Evolutionary conservation across 1,284 basidiomycete genomes (phyloP).

Genomic region (Taiwanofungus camphoratus): DNA sequence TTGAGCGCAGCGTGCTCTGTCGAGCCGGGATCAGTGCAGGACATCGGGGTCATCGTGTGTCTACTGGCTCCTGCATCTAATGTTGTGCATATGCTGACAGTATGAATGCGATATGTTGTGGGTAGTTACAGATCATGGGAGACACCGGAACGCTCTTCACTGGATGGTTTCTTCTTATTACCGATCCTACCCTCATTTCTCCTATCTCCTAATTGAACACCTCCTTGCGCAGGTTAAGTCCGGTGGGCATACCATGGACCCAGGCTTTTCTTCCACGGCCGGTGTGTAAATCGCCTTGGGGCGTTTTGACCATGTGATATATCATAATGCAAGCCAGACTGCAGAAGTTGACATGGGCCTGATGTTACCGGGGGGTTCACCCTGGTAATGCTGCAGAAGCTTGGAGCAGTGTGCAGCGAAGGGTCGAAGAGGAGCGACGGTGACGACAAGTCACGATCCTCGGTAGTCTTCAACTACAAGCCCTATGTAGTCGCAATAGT

Average conservation of each 20-base stretch:
- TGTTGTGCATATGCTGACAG: neutral
- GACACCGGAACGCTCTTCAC: conserved; percentile 29
- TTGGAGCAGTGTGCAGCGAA: too few species aligned
- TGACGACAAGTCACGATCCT: too few species aligned
- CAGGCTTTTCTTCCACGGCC: conserved; percentile 44
- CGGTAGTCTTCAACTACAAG: too few species aligned
- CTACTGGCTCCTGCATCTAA: too few species aligned
- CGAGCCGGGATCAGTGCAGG: conserved; percentile 22
- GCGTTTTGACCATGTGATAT: conserved; percentile 35
- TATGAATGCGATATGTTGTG: neutral
- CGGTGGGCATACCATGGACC: conserved; percentile 42
- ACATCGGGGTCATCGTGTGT: conserved; percentile 23
- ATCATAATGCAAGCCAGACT: conserved; percentile 25
- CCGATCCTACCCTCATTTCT: too few species aligned
- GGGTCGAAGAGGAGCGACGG: too few species aligned
- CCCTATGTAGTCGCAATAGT: too few species aligned
- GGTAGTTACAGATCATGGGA: conserved; percentile 39
- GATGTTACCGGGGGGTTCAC: conserved; percentile 37
- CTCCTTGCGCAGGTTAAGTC: conserved; percentile 35
- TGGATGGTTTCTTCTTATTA: neutral
- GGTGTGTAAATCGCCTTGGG: conserved; percentile 49
- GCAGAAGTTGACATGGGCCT: conserved; percentile 42
- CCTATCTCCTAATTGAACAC: neutral
- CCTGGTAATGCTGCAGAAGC: too few species aligned
- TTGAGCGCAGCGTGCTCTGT: conserved; percentile 16